These are phyloP conservation scores for Metarhizium sp. DNA, from an alignment of 2,329 filamentous ascomycete genomes.

Conservation along the genomic window DNA sequence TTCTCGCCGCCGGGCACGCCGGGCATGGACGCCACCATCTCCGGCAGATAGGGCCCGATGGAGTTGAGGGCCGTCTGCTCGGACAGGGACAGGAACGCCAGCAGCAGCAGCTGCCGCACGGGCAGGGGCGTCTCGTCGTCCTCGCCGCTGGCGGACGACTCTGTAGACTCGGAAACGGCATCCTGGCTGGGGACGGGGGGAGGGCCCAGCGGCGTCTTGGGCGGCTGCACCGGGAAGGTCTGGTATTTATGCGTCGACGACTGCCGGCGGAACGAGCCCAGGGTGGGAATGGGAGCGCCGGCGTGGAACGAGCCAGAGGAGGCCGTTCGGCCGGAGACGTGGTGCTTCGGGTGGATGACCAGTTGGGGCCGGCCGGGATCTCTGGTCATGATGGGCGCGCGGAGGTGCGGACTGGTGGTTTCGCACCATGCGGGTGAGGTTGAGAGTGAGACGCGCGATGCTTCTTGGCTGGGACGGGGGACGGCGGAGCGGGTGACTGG, in stretches of 20 bases:
- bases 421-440: background rate
- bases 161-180: conserved; percentile 8
- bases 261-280: conserved; percentile 24
- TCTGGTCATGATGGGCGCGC: conserved; percentile 5
- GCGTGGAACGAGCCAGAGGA: conserved; percentile 43
- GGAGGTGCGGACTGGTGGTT: background rate
- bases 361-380: conserved; percentile 4
- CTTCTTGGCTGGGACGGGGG: background rate
- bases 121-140: conserved; percentile 65
- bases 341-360: background rate
- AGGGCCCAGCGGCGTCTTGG: conserved; percentile 50
- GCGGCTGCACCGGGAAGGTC: conserved; percentile 69
- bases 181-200: conserved; percentile 9
- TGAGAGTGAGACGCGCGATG: background rate
- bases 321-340: conserved; percentile 11
- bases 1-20: conserved; percentile 62
- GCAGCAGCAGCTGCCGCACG: conserved; percentile 67
- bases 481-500: background rate
- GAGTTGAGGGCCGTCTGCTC: conserved; percentile 97
- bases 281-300: conserved; percentile 36
- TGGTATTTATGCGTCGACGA: conserved; percentile 56
- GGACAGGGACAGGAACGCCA: conserved; percentile 81
- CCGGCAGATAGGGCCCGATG: conserved; percentile 87
- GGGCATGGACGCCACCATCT: conserved; percentile 82
- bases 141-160: conserved; percentile 18